Evolutionary conservation across 2,329 filamentous ascomycete genomes (phyloP).

Genomic region (Stylonectria norvegica): DNA sequence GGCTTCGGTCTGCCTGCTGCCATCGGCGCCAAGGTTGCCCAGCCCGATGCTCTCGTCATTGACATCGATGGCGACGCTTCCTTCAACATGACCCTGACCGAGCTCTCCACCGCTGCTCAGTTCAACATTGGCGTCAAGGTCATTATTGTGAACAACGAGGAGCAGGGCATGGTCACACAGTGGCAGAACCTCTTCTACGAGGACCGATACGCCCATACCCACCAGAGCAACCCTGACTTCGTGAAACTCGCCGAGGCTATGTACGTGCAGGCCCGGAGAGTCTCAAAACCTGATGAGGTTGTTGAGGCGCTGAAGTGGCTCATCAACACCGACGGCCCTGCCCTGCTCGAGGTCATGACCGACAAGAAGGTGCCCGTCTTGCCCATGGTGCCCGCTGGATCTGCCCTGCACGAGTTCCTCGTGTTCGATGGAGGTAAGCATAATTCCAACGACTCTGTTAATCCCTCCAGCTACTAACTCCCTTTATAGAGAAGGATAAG

Average conservation of each 20-base stretch:
- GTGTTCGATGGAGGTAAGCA: slow-evolving; percentile 33
- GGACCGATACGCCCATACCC: slow-evolving; percentile 86
- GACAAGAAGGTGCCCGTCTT: slow-evolving; percentile 93
- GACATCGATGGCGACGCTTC: slow-evolving; percentile 99
- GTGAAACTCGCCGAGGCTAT: slow-evolving; percentile 90
- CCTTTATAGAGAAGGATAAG: slow-evolving; percentile 60
- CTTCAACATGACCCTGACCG: slow-evolving; percentile 97
- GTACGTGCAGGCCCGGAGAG: slow-evolving; percentile 73
- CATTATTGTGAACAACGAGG: slow-evolving; percentile 91
- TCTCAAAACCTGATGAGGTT: slow-evolving; percentile 72
- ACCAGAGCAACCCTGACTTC: slow-evolving; percentile 94
- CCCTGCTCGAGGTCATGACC: slow-evolving; percentile 85
- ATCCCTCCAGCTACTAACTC: slow-evolving; percentile 32
- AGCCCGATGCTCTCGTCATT: slow-evolving; percentile 75
- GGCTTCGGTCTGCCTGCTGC: slow-evolving; percentile 91
- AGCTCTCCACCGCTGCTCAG: slow-evolving; percentile 87
- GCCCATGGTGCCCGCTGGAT: slow-evolving; percentile 91
- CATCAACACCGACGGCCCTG: slow-evolving; percentile 84
- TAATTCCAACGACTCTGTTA: no score
- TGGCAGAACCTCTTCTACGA: slow-evolving; percentile 99
- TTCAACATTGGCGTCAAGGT: slow-evolving; percentile 97
- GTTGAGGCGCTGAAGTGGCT: slow-evolving; percentile 81
- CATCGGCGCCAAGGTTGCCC: slow-evolving; percentile 88
- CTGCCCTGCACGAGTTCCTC: slow-evolving; percentile 87
- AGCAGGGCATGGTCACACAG: slow-evolving; percentile 98